phyloP scores from a whole-genome alignment of 2,329 filamentous ascomycete genomes.

The Clarireedia monteithiana region DNA sequence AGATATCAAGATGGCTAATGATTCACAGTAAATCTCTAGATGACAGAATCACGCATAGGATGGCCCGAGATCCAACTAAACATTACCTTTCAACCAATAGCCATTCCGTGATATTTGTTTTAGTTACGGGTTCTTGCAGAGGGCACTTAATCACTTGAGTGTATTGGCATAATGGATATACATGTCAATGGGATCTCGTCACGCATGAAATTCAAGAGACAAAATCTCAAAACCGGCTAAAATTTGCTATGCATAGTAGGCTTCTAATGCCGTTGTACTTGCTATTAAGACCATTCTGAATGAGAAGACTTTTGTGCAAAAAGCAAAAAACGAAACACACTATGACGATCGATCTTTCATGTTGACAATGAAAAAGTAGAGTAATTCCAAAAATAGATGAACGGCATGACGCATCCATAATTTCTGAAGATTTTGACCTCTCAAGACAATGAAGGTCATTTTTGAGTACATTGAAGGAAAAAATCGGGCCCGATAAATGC shows the following conservation, averaged over 20 bases:
- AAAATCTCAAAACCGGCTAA: conserved; percentile 2
- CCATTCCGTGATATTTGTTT: too few species aligned
- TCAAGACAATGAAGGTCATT: background rate
- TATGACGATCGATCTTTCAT: conserved; percentile 2
- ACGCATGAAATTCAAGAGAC: background rate
- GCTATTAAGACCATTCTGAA: conserved; percentile 5
- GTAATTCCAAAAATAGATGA: background rate
- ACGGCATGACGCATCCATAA: background rate
- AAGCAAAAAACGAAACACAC: conserved; percentile 1
- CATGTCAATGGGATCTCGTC: background rate
- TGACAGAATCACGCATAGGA: background rate
- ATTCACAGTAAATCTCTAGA: conserved; percentile 1
- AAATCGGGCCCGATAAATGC: conserved; percentile 1
- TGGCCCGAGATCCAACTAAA: background rate
- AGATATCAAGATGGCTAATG: conserved; percentile 2
- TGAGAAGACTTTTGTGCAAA: conserved; percentile 11
- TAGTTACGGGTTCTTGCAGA: too few species aligned
- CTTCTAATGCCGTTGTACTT: conserved; percentile 9
- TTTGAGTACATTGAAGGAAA: conserved; percentile 9
- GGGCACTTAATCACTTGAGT: too few species aligned
- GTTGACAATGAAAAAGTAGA: conserved; percentile 1
- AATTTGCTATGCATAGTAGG: conserved; percentile 6
- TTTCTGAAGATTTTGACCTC: background rate
- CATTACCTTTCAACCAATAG: background rate
- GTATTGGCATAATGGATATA: too few species aligned